Evolutionary conservation across 257 asterid species (phyloP).

Genomic region (Prunella vulgaris): DNA sequence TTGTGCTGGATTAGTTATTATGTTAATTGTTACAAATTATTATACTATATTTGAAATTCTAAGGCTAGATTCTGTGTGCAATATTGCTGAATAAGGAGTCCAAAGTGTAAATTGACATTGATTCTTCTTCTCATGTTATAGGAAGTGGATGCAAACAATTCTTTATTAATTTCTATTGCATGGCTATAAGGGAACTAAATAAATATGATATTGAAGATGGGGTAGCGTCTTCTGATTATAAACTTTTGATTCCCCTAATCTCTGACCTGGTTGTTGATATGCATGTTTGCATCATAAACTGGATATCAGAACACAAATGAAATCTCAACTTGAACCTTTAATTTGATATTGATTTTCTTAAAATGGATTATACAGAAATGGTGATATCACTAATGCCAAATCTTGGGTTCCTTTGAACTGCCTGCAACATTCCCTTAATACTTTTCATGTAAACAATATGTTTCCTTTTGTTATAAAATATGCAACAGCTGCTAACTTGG

Average conservation of each 20-base stretch:
- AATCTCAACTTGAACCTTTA: not conserved
- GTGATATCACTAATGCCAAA: not conserved
- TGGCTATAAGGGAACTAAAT: not conserved
- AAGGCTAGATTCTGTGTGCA: conserved; percentile 1
- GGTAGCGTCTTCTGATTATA: not conserved
- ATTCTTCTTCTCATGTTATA: not conserved
- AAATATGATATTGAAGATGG: not conserved
- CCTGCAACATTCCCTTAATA: not conserved
- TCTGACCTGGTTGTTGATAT: conserved; percentile 1
- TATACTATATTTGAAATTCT: not conserved
- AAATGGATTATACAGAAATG: not conserved
- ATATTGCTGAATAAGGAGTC: not conserved
- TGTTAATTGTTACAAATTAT: not conserved
- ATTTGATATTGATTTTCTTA: not conserved
- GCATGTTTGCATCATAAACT: not conserved
- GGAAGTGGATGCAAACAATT: not conserved
- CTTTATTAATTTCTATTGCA: not conserved
- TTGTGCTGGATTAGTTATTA: not conserved
- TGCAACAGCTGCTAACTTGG: not conserved
- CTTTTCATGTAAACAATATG: not conserved
- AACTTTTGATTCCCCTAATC: not conserved
- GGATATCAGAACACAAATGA: not conserved
- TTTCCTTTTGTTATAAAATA: not conserved
- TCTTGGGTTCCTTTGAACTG: not conserved
- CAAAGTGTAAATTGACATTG: not conserved